phyloP scores from a whole-genome alignment of 257 asterid genomes.

The Vinca minor region DNA sequence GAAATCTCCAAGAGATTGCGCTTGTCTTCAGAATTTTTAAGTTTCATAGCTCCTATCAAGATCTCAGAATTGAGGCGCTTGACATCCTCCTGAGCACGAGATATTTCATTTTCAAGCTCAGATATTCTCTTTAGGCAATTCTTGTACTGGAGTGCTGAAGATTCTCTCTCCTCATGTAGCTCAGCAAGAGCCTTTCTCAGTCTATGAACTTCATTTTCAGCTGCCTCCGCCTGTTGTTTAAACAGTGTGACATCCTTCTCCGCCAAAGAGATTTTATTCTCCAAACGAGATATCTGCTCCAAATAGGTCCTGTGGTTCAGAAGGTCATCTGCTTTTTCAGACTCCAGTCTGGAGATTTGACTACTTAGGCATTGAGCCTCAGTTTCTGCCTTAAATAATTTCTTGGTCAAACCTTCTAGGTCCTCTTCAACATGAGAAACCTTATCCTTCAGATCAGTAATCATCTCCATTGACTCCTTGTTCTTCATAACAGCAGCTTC shows the following conservation, averaged over 20 bases:
- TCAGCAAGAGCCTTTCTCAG: slow-evolving; percentile 42
- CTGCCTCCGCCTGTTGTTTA: slow-evolving; percentile 48
- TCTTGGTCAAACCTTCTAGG: slow-evolving; percentile 29
- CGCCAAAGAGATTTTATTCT: slow-evolving; percentile 31
- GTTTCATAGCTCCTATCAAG: slow-evolving; percentile 34
- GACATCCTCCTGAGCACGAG: slow-evolving; percentile 43
- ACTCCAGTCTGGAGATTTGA: slow-evolving; percentile 47
- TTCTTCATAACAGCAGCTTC: slow-evolving; percentile 40
- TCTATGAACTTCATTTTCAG: slow-evolving; percentile 51
- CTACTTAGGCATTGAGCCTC: slow-evolving; percentile 37
- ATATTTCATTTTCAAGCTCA: slow-evolving; percentile 49
- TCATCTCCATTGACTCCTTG: slow-evolving; percentile 39
- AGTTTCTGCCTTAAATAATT: slow-evolving; percentile 45
- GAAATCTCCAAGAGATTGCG: slow-evolving; percentile 44
- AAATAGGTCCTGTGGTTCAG: slow-evolving; percentile 36
- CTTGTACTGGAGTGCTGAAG: slow-evolving; percentile 46
- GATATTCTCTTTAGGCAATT: slow-evolving; percentile 57
- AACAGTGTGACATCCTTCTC: slow-evolving; percentile 40
- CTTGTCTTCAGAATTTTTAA: slow-evolving; percentile 51
- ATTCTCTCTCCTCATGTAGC: slow-evolving; percentile 58
- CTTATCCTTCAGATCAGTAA: slow-evolving; percentile 41
- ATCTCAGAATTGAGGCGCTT: slow-evolving; percentile 50
- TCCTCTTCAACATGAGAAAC: slow-evolving; percentile 43
- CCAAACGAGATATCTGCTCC: slow-evolving; percentile 45
- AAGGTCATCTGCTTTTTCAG: slow-evolving; percentile 41